Base-by-base conservation (phyloP, 805 yeast genomes). In the Nakazawaea laoshanensis region DNA sequence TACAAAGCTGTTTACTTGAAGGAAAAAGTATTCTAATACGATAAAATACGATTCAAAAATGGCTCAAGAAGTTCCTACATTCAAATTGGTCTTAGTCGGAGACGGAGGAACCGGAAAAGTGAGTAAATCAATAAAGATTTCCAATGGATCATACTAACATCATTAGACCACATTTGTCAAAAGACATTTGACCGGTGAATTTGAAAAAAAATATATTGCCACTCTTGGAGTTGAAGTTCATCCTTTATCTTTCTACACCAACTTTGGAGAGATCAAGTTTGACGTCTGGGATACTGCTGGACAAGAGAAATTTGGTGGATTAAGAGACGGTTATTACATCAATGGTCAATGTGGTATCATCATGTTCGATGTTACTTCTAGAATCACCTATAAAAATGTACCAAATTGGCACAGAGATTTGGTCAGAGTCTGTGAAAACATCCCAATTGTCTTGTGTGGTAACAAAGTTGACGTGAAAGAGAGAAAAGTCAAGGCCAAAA, bases 201-300 rank as follows among this genome's bases (percentile, higher is more conserved):
- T 92, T 61, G 98, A 92, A 69, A 92, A 92, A 73, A 88, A 88
- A 67, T 92, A 92, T 73, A 86, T 83, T 64, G 99, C 98, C 58
- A 92, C 98, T 39, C 83, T 89, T 57, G 98, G 98, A 74, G 99
- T 92, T 46, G 99, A 92, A 66, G 99, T 92, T 46, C 96, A 92
- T 63, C 98, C 98, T 49, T 77, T 92, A 64, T 86, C 92, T 29
- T 92, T 92, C 80, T 85, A 77, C 81, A 92, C 99, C 61, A 89
- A 89, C 74, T 92, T 68, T 58, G 99, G 99, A 69, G 96, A 89
- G 68, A 86, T 92, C 69, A 89, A 85, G 65, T 92, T 92, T 66
- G 96, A 92, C 61, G 96, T 92, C 54, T 92, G 99, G 99, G 99
- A 92, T 66, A 92, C 99, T 36, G 99, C 99, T 39, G 99, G 99